Base-by-base conservation (phyloP, 805 yeast species). In the Candida ovalis region DNA sequence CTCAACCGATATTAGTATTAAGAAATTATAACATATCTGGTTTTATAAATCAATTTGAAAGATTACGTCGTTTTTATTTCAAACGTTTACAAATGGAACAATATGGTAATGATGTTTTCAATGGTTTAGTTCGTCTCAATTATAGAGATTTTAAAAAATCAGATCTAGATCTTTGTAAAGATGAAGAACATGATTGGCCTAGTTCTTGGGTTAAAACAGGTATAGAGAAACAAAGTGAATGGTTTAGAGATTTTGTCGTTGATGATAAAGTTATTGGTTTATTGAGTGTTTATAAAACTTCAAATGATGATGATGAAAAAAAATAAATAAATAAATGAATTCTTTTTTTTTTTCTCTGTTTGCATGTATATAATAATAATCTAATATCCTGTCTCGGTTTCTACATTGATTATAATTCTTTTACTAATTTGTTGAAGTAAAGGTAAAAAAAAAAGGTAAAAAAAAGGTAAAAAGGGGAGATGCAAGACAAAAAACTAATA, bases 151-250 rank as follows among this genome's bases (percentile, higher is more conserved):
- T 80, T 58, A 69, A 63, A 45, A 64, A 72, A 41, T 49, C 61
- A 10, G 82, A 78, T 47, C 59, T 69, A 45, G 59, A 64, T 24
- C 64, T 70, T 49, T 78, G 77, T 15, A 60, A 63, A 18, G 80
- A 72, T 38, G 97, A 90, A 64, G 97, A 91, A 62, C 59, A 65
- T 5, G 92, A 88, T 54, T 92, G 97, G 97, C 96, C 97, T 13
- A 66, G 71, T 46, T 76, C 77, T 49, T 92, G 97, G 96, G 86
- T 88, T 30, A 75, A 81, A 55, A 76, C 75, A 49, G 96, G 96
- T n/a, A 63, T 67, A 42, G 86, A 80, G 45, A 84, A 81, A 54
- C 70, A 78, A 37, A 85, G 96, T 54, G 97, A 92, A 63, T 92
- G 99, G 99, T 81, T 84, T 47, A 81, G 82, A 60, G 91, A 85